A percentile compares a stretch with the other conserved stretches of the same genome.
phyloP scores from a whole-genome alignment of 176 grass and related monocot genomes.

The Metroxylon sagu region DNA sequence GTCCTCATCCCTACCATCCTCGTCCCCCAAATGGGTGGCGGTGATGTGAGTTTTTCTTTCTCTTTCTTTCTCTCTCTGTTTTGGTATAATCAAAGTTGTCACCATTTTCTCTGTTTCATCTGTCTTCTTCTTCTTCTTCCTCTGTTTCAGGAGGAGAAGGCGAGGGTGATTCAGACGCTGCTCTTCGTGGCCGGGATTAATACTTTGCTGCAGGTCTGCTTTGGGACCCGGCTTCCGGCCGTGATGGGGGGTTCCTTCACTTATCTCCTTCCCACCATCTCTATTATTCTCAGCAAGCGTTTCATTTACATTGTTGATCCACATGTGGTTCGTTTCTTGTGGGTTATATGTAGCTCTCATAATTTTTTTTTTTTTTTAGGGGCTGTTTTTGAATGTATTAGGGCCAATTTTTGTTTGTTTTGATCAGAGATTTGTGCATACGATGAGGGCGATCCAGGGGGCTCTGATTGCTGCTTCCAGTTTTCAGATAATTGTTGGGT shows the following conservation, averaged over 20 bases:
- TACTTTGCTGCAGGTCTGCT: conserved; percentile 69
- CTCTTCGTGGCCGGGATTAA: conserved; percentile 77
- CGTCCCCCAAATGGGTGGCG: conserved; percentile 84
- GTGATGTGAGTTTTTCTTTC: conserved; percentile 31
- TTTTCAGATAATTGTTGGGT: conserved; percentile 77
- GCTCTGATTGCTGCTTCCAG: conserved; percentile 64
- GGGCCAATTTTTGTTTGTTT: too few relatives aligned
- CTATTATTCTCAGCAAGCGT: conserved; percentile 61
- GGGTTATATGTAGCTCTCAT: neutral
- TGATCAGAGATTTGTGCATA: conserved; percentile 55
- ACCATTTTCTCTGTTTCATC: too few relatives aligned
- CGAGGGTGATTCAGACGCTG: conserved; percentile 71
- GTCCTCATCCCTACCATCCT: conserved; percentile 82
- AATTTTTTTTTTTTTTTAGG: neutral
- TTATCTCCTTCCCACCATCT: conserved; percentile 57
- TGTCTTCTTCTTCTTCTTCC: too few relatives aligned
- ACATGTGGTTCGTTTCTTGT: conserved; percentile 34
- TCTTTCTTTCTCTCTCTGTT: neutral
- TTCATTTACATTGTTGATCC: conserved; percentile 56
- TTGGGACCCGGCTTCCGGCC: conserved; percentile 59
- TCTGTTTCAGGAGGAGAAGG: conserved; percentile 61
- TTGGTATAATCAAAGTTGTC: neutral
- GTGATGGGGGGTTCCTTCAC: conserved; percentile 69
- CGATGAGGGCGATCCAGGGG: conserved; percentile 77
- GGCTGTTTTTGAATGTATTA: neutral